These are phyloP conservation scores for Coemansia sp. DNA, from an alignment of 192 early-diverging fungal species.

Conservation along the genomic window DNA sequence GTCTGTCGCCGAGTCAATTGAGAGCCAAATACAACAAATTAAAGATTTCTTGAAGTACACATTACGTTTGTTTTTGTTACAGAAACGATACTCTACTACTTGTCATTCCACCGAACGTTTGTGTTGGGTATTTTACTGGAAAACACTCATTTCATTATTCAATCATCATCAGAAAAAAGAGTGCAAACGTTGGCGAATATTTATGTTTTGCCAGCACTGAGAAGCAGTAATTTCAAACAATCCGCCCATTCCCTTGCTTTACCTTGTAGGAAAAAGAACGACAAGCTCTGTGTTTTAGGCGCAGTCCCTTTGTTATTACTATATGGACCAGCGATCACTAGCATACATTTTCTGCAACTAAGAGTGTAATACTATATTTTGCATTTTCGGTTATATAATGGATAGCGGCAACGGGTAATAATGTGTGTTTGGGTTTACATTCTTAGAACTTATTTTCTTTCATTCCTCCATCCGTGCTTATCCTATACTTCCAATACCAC, in stretches of 20 bases:
- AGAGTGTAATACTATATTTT: neutral
- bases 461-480: neutral
- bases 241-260: neutral
- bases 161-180: neutral
- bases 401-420: neutral
- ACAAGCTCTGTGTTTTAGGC: slow-evolving; percentile 4
- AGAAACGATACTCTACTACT: neutral
- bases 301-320: neutral
- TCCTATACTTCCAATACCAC: neutral
- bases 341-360: neutral
- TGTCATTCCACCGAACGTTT: neutral
- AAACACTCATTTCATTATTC: neutral
- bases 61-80: neutral
- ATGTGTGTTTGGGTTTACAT: slow-evolving; percentile 5
- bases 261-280: neutral
- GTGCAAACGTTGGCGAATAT: slow-evolving; percentile 5
- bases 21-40: neutral
- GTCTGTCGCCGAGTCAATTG: neutral
- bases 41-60: neutral
- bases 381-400: slow-evolving; percentile 5
- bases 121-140: neutral
- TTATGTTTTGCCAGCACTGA: neutral
- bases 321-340: neutral
- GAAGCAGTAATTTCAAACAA: neutral
- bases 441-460: neutral